Base-by-base conservation (phyloP, 1,139 yeast genomes). In the Saccharomyces uvarum region DNA sequence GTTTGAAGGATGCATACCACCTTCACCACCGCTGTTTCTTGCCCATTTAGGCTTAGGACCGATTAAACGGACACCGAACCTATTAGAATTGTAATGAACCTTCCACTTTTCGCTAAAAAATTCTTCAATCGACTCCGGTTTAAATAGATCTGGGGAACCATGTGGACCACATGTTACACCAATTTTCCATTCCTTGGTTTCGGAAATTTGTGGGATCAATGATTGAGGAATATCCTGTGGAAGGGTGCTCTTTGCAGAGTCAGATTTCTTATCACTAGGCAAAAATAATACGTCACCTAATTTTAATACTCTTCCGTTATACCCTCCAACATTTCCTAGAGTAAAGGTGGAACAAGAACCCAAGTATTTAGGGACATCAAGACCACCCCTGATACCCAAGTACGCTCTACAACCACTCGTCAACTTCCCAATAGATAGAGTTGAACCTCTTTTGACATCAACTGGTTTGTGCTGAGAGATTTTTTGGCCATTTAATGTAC, bases 11-110 rank as follows among this genome's bases (percentile, higher is more conserved):
- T 93, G 99, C 68, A 91, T 77, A 56, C 99, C 99, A 57, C 95
- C 98, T 68, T 90, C 97, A 55, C 98, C 99, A 73, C 98, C 99
- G 71, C 90, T 96, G n/a, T 79, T 71, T 74, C 98, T 83, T 8
- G 97, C 97, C 98, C 98, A 93, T 67, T 81, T 79, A 7, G 98
- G 99, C 71, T 90, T 91, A 56, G 98, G 98, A 51, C 98, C 99
- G 60, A 88, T 83, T 63, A 93, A 77, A 69, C 98, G 82, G 48
- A 93, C 95, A 69, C 98, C 99, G 72, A 91, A 91, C 72, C 98
- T 80, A 73, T 93, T 93, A 46, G 97, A 90, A 74, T 93, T 93
- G 77, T 93, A 93, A 70, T 93, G 98, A 50, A 91, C 91, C 72
- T 90, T 91, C 98, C 98, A 91, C 59, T 81, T 81, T 53, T 83